Evolutionary conservation across 768 basidiomycete genomes (phyloP).

Genomic region (Nidularia sp.): DNA sequence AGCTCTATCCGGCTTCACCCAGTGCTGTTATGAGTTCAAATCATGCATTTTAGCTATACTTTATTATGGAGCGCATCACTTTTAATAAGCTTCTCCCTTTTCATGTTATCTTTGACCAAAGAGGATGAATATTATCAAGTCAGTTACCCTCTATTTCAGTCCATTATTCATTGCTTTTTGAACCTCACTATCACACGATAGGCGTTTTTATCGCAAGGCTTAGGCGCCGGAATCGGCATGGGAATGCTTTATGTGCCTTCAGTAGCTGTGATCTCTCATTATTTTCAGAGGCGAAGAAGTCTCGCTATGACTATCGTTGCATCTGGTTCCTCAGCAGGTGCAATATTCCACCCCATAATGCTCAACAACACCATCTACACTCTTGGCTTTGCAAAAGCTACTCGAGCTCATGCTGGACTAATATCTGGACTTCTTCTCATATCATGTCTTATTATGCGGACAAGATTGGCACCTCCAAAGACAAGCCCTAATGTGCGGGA

Average conservation of each 20-base stretch:
- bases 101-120: conserved; percentile 25
- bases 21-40: background rate
- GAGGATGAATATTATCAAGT: conserved; percentile 25
- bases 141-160: background rate
- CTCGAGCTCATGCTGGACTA: conserved; percentile 13
- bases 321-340: conserved; percentile 20
- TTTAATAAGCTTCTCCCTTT: conserved; percentile 22
- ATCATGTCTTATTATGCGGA: conserved; percentile 21
- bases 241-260: conserved; percentile 41
- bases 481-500: conserved; percentile 6
- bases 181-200: conserved; percentile 9
- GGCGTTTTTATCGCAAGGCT: conserved; percentile 43
- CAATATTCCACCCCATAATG: conserved; percentile 44
- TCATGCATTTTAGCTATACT: conserved; percentile 10
- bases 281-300: conserved; percentile 36
- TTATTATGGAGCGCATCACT: conserved; percentile 21
- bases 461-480: conserved; percentile 20
- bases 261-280: conserved; percentile 39
- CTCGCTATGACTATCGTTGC: conserved; percentile 38
- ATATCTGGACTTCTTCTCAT: conserved; percentile 9
- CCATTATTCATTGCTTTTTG: background rate
- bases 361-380: conserved; percentile 40
- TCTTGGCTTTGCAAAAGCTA: conserved; percentile 21
- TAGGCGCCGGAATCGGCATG: conserved; percentile 40
- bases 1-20: background rate